Evolutionary conservation across 108 stramenopile species (phyloP).

Genomic region (Nannochloropsis gaditana): DNA sequence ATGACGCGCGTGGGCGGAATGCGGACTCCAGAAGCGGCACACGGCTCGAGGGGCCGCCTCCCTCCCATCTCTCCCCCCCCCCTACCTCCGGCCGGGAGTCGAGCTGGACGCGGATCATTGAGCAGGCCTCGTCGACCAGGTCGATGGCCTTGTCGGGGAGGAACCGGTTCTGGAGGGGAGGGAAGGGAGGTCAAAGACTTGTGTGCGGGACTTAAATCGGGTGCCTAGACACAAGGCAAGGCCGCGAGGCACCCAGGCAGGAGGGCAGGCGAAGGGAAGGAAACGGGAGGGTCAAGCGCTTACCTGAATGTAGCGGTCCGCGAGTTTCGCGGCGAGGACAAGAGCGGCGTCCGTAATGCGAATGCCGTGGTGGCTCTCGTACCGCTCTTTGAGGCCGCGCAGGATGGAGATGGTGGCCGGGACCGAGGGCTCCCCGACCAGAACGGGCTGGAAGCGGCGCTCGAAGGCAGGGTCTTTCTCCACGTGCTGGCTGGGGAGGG

Average conservation of each 20-base stretch:
- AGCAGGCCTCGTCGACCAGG: constrained; percentile 83
- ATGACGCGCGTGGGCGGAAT: neutral
- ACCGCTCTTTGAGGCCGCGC: constrained; percentile 82
- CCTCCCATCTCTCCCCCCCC: neutral
- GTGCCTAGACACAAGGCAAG: no score
- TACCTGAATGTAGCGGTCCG: constrained; percentile 72
- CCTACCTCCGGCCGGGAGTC: constrained; percentile 70
- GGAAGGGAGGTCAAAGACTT: neutral
- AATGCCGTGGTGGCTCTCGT: constrained; percentile 87
- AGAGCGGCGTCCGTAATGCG: constrained; percentile 73
- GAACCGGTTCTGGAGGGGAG: constrained; percentile 62
- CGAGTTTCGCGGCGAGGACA: constrained; percentile 74
- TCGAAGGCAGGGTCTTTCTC: constrained; percentile 94
- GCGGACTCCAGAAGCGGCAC: no score
- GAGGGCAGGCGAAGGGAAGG: neutral
- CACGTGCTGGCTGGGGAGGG: constrained; percentile 64
- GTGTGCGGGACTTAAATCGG: no score
- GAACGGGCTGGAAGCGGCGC: constrained; percentile 89
- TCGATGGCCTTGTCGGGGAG: constrained; percentile 89
- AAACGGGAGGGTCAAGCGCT: neutral
- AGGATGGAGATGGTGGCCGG: constrained; percentile 88
- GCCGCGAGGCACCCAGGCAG: neutral
- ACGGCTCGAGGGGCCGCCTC: neutral
- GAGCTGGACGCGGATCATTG: constrained; percentile 68
- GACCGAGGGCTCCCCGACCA: constrained; percentile 79